These are phyloP conservation scores for Cocos nucifera DNA, from an alignment of 176 grass and related monocot genomes.

Conservation along the genomic window DNA sequence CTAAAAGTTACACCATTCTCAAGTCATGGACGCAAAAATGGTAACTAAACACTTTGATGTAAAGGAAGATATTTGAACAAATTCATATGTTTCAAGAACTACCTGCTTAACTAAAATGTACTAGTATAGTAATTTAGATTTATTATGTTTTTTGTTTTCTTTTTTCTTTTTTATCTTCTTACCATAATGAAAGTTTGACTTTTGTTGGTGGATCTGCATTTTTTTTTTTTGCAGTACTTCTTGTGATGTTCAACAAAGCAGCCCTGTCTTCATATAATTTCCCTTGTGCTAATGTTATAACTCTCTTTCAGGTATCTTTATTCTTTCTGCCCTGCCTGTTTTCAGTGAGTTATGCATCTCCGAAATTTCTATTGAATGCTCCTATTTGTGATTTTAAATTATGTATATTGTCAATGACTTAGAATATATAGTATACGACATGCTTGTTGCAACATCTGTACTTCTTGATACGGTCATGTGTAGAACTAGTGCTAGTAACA, in stretches of 20 bases:
- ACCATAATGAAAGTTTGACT: neutral
- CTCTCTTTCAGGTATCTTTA: constrained; percentile 77
- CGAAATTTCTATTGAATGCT: neutral
- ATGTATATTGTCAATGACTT: too few relatives aligned
- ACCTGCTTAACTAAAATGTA: neutral
- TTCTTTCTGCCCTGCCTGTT: neutral
- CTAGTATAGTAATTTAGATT: neutral
- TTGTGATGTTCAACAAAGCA: constrained; percentile 99
- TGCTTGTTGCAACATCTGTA: too few relatives aligned
- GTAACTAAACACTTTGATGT: too few relatives aligned
- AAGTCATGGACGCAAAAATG: too few relatives aligned
- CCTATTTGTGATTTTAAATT: too few relatives aligned
- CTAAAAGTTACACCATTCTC: too few relatives aligned
- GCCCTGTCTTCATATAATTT: constrained; percentile 91
- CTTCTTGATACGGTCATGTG: too few relatives aligned
- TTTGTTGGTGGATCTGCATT: constrained; percentile 24
- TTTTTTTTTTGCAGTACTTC: constrained; percentile 45
- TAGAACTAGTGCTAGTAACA: too few relatives aligned
- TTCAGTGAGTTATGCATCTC: neutral
- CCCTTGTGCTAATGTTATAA: constrained; percentile 89
- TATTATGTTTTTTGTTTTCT: constrained; percentile 4
- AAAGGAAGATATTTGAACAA: neutral
- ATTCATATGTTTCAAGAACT: neutral
- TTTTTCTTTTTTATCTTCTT: constrained; percentile 6
- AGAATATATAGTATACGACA: too few relatives aligned